Evolutionary conservation across 805 yeast genomes (phyloP), one percentile per base, ranked within the genome.

Genomic region (Ogataea nakhonphanomensis): DNA sequence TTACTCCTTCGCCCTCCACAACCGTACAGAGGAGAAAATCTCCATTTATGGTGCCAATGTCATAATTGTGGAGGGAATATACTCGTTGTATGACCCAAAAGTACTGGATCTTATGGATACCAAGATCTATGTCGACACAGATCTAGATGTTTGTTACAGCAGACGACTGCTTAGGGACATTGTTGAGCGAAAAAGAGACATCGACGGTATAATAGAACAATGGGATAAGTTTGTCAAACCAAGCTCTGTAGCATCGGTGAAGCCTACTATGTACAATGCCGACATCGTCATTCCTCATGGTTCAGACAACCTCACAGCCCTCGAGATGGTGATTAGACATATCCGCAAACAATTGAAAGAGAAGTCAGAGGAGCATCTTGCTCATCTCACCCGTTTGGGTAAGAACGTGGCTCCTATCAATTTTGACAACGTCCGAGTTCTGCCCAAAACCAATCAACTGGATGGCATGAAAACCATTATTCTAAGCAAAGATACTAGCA

Each of bases 141-240:
- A 90, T 55, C 69, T 89, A 50, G 99, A 93, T 58, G 76, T 91
- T 11, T 93, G 99, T 62, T 70, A 93, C 51, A 90, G 96, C 4
- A 72, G 99, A 54, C 71, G 99, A 53, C 66, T 93, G 31, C 78
- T 86, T 4, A 71, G 99, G 55, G 99, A 93, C 59, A 89, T 88
- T 38, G 70, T 85, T 10, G 79, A 82, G 45, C 70, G 99, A 45
- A 96, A 95, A 1, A 69, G 99, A 44, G 96, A 90, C 52, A 66
- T 90, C 25, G 70, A 65, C 4, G 95, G 96, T 1, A 84, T 90
- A 12, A 72, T 93, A 44, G 73, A 77, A 49, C 99, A 93, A 57
- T 93, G 98, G 98, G 81, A 85, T 48, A 62, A 68, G 20, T 90
- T 81, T 60, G 99, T 93, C 21, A 93, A 91, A 60, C 99, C 99